Evolutionary conservation across 192 early-diverging fungal species (phyloP), one percentile per base, ranked within the genome.

Genomic region (Rhizoclosmatium globosum): DNA sequence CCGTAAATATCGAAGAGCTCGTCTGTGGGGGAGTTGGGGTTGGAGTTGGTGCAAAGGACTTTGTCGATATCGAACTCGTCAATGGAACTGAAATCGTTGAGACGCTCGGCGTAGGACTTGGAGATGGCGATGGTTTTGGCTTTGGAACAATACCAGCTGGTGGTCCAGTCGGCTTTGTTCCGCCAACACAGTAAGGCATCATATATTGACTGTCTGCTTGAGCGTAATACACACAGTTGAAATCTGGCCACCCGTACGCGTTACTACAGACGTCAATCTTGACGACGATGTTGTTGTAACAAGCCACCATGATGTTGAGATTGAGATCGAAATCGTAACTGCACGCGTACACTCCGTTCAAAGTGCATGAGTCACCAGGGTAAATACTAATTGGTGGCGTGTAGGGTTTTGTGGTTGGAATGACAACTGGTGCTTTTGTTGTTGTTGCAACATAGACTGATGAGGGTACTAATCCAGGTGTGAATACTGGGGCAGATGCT

Each of bases 261-360:
- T 31, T 48, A 17, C 19, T 6, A 2, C 69, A 71, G 9, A 15
- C 13, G 7, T 11, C 46, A 47, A 71, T 56, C 46, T 21, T n/a
- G 4, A 21, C 9, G 17, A 71, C 53, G 45, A 23, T 57, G 11
- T 38, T 48, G n/a, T 47, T 46, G 17, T 53, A 56, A 48, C 69
- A 71, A 3, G 69, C 69, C 6, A 71, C 69, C 19, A 71, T 71
- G 15, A 38, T 56, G 53, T 71, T 71, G 6, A 71, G 38, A 21
- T 56, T 71, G 6, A 21, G 11, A 19, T 7, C 15, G 4, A 4
- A 46, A 38, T 71, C 53, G 50, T 53, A 71, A 71, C 69, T 31
- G 50, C 69, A 71, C 4, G 50, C 69, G 38, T 53, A 71, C 0
- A 47, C 69, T 31, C 19, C 45, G 19, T 56, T 6, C 0, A 56